Evolutionary conservation across 2,329 filamentous ascomycete species (phyloP).

Genomic region (Fusarium nygamai): DNA sequence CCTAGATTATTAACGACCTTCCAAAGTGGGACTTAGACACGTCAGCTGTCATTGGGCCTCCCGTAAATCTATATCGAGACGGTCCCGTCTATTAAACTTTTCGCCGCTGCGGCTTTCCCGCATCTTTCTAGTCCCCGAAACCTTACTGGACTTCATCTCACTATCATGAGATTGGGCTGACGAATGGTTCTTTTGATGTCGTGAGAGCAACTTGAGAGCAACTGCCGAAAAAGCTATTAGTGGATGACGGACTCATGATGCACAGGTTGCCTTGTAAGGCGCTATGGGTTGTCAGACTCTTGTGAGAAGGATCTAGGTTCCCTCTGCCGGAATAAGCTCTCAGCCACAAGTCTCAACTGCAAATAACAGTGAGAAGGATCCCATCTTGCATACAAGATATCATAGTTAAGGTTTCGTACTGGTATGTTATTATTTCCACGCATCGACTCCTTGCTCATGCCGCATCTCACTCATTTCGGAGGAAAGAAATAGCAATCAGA

Average conservation of each 20-base stretch:
- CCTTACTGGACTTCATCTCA: background rate
- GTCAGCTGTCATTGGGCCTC: background rate
- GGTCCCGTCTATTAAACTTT: background rate
- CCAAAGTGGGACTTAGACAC: background rate
- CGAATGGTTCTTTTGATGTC: background rate
- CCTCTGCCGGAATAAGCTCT: no score
- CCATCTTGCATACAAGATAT: accelerated
- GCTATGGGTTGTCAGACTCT: no score
- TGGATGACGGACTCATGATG: background rate
- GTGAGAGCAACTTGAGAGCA: no score
- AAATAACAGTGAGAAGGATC: no score
- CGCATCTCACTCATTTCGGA: background rate
- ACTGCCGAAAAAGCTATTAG: background rate
- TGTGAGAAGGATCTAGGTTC: accelerated
- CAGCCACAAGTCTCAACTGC: no score
- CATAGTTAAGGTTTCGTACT: accelerated
- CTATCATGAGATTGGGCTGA: background rate
- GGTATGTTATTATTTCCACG: accelerated
- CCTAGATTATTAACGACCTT: background rate
- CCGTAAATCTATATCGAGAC: background rate
- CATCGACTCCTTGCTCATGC: no score
- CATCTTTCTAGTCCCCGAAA: background rate
- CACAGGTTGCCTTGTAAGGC: background rate
- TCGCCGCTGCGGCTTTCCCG: background rate
- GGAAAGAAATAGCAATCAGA: background rate